A percentile compares a stretch with the other conserved stretches of the same genome.
Conservation (phyloP, 176 grass and related monocot species). For the Echinochloa phyllopogon region DNA sequence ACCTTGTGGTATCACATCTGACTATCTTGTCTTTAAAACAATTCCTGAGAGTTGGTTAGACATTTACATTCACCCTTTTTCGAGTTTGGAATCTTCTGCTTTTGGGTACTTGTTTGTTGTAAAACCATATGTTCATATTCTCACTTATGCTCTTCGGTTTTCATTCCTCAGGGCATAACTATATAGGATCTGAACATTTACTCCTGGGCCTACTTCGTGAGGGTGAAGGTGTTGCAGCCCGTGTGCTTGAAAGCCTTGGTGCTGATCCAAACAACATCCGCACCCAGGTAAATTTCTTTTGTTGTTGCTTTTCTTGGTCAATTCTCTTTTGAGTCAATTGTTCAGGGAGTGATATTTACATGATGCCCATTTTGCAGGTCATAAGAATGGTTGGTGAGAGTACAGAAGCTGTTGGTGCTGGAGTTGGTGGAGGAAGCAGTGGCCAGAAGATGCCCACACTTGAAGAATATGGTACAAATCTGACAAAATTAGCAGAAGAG, state of each 20-base stretch:
- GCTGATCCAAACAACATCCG: slow-evolving; percentile 93
- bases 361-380: slow-evolving; percentile 55
- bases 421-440: slow-evolving; percentile 89
- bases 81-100: not conserved
- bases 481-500: slow-evolving; percentile 98
- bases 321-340: not conserved
- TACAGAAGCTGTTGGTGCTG: slow-evolving; percentile 89
- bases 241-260: slow-evolving; percentile 91
- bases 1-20: slow-evolving; percentile 20
- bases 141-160: slow-evolving; percentile 33
- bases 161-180: slow-evolving; percentile 83
- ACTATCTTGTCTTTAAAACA: slow-evolving; percentile 5
- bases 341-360: slow-evolving; percentile 15
- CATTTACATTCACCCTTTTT: not conserved
- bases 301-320: slow-evolving; percentile 10
- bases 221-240: slow-evolving; percentile 92
- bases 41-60: not conserved
- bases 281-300: slow-evolving; percentile 69
- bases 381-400: slow-evolving; percentile 99
- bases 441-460: slow-evolving; percentile 98
- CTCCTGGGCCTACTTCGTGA: slow-evolving; percentile 90
- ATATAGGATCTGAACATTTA: slow-evolving; percentile 94
- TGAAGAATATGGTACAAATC: slow-evolving; percentile 98
- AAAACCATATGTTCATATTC: slow-evolving; percentile 13
- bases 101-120: not conserved